Conservation (phyloP, 2,329 filamentous ascomycete genomes). For the Colletotrichum sp. region DNA sequence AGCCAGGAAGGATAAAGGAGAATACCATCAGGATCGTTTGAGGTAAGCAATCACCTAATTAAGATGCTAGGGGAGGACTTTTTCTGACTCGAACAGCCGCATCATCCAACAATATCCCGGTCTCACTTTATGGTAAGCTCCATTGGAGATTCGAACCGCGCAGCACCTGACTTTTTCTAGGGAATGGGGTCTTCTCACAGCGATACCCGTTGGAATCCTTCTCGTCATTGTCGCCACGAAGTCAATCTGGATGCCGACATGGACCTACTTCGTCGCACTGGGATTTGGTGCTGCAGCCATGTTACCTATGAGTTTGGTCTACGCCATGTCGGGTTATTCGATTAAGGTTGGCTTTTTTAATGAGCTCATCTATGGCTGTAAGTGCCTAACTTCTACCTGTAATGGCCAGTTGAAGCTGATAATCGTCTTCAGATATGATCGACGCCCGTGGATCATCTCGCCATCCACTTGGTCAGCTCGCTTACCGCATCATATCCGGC, state of each 20-base stretch:
- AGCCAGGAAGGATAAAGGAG: conserved; percentile 29
- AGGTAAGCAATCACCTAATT: neutral
- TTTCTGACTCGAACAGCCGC: neutral
- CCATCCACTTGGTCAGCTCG: conserved; percentile 57
- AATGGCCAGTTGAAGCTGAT: neutral
- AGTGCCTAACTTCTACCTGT: neutral
- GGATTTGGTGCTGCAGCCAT: conserved; percentile 60
- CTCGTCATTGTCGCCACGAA: conserved; percentile 55
- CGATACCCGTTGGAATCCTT: conserved; percentile 30
- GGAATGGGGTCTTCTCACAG: conserved; percentile 26
- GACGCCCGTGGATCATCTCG: conserved; percentile 12
- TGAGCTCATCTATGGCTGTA: conserved; percentile 59
- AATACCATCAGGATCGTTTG: conserved; percentile 9
- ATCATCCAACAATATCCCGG: conserved; percentile 61
- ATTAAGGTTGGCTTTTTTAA: conserved; percentile 63
- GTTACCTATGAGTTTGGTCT: conserved; percentile 64
- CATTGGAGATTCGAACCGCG: neutral
- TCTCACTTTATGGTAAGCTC: conserved; percentile 33
- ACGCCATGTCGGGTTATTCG: conserved; percentile 62
- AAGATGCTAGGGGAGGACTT: neutral
- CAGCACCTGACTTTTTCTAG: neutral
- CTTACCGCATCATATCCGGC: conserved; percentile 65
- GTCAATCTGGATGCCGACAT: conserved; percentile 62
- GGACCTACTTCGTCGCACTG: conserved; percentile 64
- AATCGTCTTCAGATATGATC: neutral